Evolutionary conservation across 352 stramenopile species (phyloP).

Genomic region (Phytophthora agathidicida): DNA sequence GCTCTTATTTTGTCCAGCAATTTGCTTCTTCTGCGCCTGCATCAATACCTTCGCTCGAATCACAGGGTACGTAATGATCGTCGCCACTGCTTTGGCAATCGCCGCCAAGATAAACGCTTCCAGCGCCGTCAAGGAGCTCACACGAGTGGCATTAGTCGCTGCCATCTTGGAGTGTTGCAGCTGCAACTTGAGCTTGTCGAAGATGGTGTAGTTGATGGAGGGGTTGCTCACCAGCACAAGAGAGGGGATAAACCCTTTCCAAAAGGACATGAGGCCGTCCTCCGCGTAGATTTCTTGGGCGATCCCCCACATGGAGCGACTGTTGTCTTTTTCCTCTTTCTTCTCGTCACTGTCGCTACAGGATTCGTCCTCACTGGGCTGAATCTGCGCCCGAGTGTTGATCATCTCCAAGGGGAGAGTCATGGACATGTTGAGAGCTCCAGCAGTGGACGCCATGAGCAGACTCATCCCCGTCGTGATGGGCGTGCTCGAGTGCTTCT

Average conservation of each 20-base stretch:
- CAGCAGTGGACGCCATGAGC: slow-evolving; percentile 74
- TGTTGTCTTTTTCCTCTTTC: slow-evolving; percentile 25
- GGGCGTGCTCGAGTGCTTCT: slow-evolving; percentile 47
- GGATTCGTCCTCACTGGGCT: slow-evolving; percentile 48
- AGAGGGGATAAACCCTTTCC: slow-evolving; percentile 89
- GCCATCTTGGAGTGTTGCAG: slow-evolving; percentile 62
- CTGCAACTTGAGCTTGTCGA: slow-evolving; percentile 84
- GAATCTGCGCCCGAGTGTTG: slow-evolving; percentile 85
- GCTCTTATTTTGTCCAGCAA: slow-evolving; percentile 21
- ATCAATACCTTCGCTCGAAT: slow-evolving; percentile 91
- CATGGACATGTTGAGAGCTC: slow-evolving; percentile 89
- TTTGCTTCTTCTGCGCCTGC: slow-evolving; percentile 77
- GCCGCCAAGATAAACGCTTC: slow-evolving; percentile 86
- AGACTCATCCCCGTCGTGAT: slow-evolving; percentile 77
- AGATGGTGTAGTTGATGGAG: slow-evolving; percentile 91
- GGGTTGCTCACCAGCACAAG: slow-evolving; percentile 89
- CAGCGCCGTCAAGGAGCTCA: slow-evolving; percentile 61
- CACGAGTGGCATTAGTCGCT: slow-evolving; percentile 36
- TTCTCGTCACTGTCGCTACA: slow-evolving; percentile 44
- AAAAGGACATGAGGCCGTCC: slow-evolving; percentile 77
- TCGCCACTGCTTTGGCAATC: slow-evolving; percentile 85
- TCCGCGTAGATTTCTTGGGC: slow-evolving; percentile 72
- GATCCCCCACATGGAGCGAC: slow-evolving; percentile 55
- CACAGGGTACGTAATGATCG: slow-evolving; percentile 87
- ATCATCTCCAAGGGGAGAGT: slow-evolving; percentile 89